phyloP scores from a whole-genome alignment of 306 rosid species.

The Cicer judaicum region DNA sequence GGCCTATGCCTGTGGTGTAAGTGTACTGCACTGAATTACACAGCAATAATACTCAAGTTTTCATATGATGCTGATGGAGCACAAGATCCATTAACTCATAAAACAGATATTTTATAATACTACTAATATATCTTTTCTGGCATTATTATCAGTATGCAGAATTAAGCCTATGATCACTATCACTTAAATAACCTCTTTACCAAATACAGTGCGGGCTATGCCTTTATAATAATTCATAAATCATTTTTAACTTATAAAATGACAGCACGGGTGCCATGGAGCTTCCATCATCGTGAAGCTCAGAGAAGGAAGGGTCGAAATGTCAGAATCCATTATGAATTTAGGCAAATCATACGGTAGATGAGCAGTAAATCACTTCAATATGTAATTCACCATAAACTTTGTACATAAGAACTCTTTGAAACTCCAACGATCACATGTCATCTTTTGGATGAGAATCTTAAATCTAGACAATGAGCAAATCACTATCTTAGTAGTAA shows the following conservation, averaged over 20 bases:
- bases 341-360: too few species aligned
- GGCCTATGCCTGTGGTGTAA: constrained; percentile 55
- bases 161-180: background rate
- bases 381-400: too few species aligned
- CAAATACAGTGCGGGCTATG: background rate
- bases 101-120: constrained; percentile 6
- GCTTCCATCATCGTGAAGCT: background rate
- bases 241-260: background rate
- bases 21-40: constrained; percentile 43
- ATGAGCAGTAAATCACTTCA: too few species aligned
- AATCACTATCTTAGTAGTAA: too few species aligned
- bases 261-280: background rate
- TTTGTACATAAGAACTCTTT: too few species aligned
- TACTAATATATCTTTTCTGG: background rate
- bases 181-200: background rate
- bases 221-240: background rate
- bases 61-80: constrained; percentile 53
- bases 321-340: too few species aligned
- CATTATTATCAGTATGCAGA: background rate
- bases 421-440: too few species aligned
- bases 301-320: background rate
- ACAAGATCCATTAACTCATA: constrained; percentile 2
- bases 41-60: constrained; percentile 41
- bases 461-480: too few species aligned
- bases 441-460: too few species aligned